A percentile compares a stretch with the other conserved stretches of the same genome.
phyloP scores from a whole-genome alignment of 345 rosid genomes.

The Populus euphratica region DNA sequence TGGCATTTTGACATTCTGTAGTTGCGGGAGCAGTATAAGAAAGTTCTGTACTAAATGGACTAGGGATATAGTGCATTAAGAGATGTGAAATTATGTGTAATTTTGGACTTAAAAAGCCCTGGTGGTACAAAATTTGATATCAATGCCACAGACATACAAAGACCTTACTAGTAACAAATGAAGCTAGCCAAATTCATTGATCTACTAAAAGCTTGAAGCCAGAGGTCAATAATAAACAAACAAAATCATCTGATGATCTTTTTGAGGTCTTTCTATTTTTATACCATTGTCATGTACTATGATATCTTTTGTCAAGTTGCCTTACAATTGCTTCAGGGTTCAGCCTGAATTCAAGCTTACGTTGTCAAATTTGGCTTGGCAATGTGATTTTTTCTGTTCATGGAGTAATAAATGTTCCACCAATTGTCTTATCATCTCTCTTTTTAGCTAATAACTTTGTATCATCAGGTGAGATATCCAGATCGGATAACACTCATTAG shows the following conservation, averaged over 20 bases:
- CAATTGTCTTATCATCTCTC: background rate
- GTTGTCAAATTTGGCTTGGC: background rate
- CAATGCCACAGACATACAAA: background rate
- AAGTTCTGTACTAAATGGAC: background rate
- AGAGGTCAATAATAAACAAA: background rate
- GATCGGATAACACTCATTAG: conserved; percentile 92
- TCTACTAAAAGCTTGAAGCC: background rate
- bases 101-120: background rate
- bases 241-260: background rate
- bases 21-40: background rate
- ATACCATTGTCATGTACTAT: background rate
- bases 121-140: background rate
- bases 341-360: background rate
- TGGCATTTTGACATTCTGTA: background rate
- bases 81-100: background rate
- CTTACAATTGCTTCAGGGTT: background rate
- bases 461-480: conserved; percentile 84
- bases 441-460: conserved; percentile 20
- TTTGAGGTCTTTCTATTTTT: background rate
- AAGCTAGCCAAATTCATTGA: background rate
- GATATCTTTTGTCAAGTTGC: background rate
- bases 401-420: background rate
- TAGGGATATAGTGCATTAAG: background rate
- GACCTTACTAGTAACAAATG: background rate
- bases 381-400: background rate